Evolutionary conservation across 257 asterid species (phyloP), one percentile per base, ranked within the genome.

Genomic region (Cruciata laevipes): DNA sequence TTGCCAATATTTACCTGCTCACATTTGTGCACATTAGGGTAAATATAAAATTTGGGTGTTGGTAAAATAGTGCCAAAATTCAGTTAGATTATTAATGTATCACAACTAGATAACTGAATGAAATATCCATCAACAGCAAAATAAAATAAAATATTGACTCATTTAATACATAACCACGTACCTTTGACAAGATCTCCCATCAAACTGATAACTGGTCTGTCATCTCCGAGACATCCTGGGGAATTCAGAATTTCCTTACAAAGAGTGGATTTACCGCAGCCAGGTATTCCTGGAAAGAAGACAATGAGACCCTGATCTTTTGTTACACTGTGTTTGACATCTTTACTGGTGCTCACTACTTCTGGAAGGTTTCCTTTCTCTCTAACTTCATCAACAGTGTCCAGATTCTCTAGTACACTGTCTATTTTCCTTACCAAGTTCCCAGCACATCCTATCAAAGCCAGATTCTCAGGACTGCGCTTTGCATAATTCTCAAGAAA

Each of bases 111-210:
- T 9, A 17, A 63, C 38, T 25, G 53, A 71, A 6, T 37, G 21
- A 18, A 25, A 27, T 55, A 7, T 55, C 42, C 33, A 33, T 42
- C 20, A 38, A 68, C 10, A 33, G 17, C 47, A 65, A 23, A 27
- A 53, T 6, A 18, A 13, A 11, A 17, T 42, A 27, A 35, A 27
- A 35, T 7, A 42, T 11, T 61, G 18, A 17, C 24, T 47, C 42
- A 27, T 32, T 10, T 31, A 66, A 56, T 52, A 67, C 51, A 20
- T 27, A 74, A 63, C 60, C 35, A 59, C 52, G 30, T 79, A 93
- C 98, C 98, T 88, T 93, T 89, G 71, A 93, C 68, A 73, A 93
- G 91, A 84, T 93, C 98, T 73, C 98, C 98, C 98, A 89, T 90
- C 80, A 89, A 75, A 82, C 89, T 85, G 61, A 73, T 83, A 75